These are phyloP conservation scores for Luffa acutangula DNA, from an alignment of 306 rosid genomes.

Conservation along the genomic window DNA sequence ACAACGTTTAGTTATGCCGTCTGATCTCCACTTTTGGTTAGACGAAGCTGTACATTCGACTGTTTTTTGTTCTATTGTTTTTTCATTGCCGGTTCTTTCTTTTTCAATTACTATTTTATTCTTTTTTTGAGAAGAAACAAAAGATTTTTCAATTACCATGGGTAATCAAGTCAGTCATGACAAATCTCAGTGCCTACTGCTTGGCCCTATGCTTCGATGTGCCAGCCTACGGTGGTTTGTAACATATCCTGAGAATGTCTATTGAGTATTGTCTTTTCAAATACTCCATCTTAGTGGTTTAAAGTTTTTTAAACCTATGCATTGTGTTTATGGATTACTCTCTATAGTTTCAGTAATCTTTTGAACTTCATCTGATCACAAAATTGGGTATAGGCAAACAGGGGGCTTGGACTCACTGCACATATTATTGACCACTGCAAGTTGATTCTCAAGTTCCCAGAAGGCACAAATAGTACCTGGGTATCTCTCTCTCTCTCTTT, in stretches of 20 bases:
- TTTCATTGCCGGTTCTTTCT: background rate
- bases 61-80: background rate
- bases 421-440: slow-evolving; percentile 71
- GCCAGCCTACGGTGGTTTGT: background rate
- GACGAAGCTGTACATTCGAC: background rate
- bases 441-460: slow-evolving; percentile 63
- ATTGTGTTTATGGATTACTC: background rate
- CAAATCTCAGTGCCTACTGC: background rate
- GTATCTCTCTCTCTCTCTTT: slow-evolving; percentile 32
- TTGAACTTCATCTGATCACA: background rate
- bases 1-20: background rate
- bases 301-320: background rate
- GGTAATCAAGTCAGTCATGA: background rate
- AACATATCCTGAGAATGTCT: background rate
- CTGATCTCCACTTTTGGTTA: background rate
- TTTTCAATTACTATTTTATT: no score
- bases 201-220: background rate
- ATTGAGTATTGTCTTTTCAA: background rate
- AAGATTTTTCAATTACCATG: background rate
- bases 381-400: slow-evolving; percentile 55
- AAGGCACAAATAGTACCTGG: slow-evolving; percentile 97
- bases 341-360: background rate
- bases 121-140: no score
- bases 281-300: background rate
- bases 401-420: slow-evolving; percentile 96